These are phyloP conservation scores for Colletotrichum liaoningense DNA, from an alignment of 2,329 filamentous ascomycete species.

Conservation along the genomic window DNA sequence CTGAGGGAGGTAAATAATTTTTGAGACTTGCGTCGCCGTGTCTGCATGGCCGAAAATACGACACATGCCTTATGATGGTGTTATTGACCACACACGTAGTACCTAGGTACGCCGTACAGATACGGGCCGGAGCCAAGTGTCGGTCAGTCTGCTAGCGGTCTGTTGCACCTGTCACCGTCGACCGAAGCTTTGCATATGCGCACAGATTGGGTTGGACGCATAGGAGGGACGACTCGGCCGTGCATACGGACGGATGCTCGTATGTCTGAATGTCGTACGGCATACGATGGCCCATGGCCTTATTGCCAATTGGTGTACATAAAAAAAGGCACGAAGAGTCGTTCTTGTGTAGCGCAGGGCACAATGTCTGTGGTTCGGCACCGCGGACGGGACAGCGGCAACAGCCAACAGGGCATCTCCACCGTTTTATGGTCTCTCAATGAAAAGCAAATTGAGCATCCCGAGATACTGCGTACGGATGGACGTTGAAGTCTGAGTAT, in stretches of 20 bases:
- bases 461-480: not conserved
- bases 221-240: not conserved
- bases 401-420: not conserved
- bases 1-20: too few relatives aligned
- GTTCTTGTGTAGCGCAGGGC: not conserved
- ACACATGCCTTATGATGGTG: not conserved
- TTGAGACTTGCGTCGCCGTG: not conserved
- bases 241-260: not conserved
- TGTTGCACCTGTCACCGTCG: not conserved
- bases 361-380: not conserved
- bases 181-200: not conserved
- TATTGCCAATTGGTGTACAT: too few relatives aligned
- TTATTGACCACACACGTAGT: not conserved
- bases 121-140: not conserved
- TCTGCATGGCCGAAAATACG: not conserved
- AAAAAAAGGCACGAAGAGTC: not conserved
- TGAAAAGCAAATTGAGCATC: not conserved
- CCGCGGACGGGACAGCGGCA: not conserved
- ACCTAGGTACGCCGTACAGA: not conserved
- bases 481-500: too few relatives aligned
- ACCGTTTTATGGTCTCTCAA: not conserved
- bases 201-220: not conserved
- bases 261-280: not conserved
- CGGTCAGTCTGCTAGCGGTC: not conserved
- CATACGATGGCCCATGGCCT: not conserved